These are phyloP conservation scores for Hippophae gyantsensis DNA, from an alignment of 306 rosid genomes.

Conservation along the genomic window DNA sequence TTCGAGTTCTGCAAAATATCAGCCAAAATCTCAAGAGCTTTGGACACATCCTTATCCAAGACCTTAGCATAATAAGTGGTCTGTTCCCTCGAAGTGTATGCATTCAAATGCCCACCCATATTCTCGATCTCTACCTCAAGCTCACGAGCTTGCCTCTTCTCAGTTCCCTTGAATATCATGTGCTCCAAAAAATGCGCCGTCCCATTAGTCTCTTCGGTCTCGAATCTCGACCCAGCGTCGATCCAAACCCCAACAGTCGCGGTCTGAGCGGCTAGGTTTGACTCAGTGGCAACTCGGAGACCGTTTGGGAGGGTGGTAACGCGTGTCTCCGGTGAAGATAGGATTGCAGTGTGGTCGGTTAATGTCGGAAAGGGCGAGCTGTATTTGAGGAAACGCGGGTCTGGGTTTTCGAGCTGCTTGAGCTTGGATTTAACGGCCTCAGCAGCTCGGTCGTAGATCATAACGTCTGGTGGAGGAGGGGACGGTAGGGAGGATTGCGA, in stretches of 20 bases:
- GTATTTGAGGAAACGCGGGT: conserved; percentile 45
- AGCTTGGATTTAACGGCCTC: conserved; percentile 36
- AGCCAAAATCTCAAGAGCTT: conserved; percentile 40
- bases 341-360: conserved; percentile 36
- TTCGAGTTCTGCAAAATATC: conserved; percentile 49
- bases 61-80: conserved; percentile 47
- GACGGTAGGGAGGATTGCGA: conserved; percentile 13
- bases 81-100: conserved; percentile 43
- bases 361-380: conserved; percentile 36
- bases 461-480: conserved; percentile 31
- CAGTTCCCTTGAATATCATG: conserved; percentile 52
- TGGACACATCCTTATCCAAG: conserved; percentile 23
- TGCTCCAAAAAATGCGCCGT: conserved; percentile 48
- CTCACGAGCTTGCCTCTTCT: conserved; percentile 26
- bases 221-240: conserved; percentile 49
- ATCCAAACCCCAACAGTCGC: conserved; percentile 58
- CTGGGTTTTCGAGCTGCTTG: conserved; percentile 38
- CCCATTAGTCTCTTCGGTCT: conserved; percentile 52
- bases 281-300: conserved; percentile 49
- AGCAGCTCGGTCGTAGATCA: conserved; percentile 46
- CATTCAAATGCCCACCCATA: conserved; percentile 55
- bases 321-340: conserved; percentile 43
- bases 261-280: conserved; percentile 19
- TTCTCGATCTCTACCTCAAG: conserved; percentile 52
- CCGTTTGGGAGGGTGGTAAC: conserved; percentile 47